These are phyloP conservation scores for Symbiodinium natans DNA, from an alignment of 73 alveolate species.

Conservation along the genomic window DNA sequence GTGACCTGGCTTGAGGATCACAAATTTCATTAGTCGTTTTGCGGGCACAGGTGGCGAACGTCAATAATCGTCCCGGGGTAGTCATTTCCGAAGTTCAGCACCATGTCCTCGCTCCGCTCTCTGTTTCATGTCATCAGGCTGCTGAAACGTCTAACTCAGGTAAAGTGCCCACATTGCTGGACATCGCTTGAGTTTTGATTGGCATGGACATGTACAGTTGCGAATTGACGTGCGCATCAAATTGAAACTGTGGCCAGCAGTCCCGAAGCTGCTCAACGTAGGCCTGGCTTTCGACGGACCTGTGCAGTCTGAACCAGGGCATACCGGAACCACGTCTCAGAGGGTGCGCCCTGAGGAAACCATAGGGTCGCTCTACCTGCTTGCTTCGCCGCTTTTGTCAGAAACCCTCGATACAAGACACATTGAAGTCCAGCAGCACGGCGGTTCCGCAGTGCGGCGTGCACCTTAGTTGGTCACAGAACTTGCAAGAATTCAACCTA, in stretches of 20 bases:
- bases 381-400: neutral
- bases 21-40: neutral
- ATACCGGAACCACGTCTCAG: too few species aligned
- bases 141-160: too few species aligned
- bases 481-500: too few species aligned
- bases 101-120: conserved; percentile 48
- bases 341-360: too few species aligned
- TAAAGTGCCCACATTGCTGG: too few species aligned
- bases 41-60: neutral
- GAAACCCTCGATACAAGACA: neutral
- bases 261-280: conserved; percentile 8
- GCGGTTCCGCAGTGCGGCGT: neutral
- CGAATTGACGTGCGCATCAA: too few species aligned
- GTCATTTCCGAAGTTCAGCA: conserved; percentile 45
- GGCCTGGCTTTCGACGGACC: neutral
- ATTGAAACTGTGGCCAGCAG: neutral
- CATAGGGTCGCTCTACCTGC: neutral
- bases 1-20: too few species aligned
- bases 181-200: too few species aligned
- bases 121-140: too few species aligned
- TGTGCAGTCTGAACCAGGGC: neutral
- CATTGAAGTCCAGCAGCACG: neutral
- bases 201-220: too few species aligned
- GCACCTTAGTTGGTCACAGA: neutral
- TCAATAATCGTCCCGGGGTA: conserved; percentile 84